Conservation (phyloP, 345 rosid species). For the Melaleuca alternifolia region DNA sequence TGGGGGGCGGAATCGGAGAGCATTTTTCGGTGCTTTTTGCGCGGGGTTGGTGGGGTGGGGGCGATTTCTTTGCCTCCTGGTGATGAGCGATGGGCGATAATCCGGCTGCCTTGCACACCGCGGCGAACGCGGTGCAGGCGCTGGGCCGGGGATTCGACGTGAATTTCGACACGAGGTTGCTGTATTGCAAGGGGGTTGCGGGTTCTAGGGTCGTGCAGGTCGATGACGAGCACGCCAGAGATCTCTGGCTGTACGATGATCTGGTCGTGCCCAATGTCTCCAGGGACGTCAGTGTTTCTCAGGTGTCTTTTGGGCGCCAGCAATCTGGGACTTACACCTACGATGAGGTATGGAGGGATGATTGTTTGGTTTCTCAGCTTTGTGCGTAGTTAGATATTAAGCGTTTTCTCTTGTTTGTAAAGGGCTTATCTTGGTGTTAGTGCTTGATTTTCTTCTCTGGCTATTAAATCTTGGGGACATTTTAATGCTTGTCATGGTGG, state of each 20-base stretch:
- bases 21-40: background rate
- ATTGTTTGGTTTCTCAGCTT: background rate
- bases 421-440: background rate
- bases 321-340: constrained; percentile 37
- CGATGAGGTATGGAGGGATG: constrained; percentile 32
- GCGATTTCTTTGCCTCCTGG: background rate
- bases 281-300: constrained; percentile 32
- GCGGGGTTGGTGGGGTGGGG: background rate
- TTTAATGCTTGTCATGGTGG: background rate
- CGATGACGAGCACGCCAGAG: constrained; percentile 39
- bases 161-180: constrained; percentile 57
- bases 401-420: background rate
- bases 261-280: constrained; percentile 40
- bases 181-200: constrained; percentile 58
- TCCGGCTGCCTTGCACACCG: constrained; percentile 46
- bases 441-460: background rate
- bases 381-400: background rate
- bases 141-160: constrained; percentile 72
- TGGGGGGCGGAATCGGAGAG: background rate
- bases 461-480: background rate
- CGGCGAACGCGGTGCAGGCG: constrained; percentile 50
- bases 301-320: constrained; percentile 23
- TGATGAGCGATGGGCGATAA: constrained; percentile 28
- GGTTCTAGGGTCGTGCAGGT: constrained; percentile 48
- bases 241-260: constrained; percentile 29